A percentile compares a stretch with the other conserved stretches of the same genome.
Conservation (phyloP, 176 grass and related monocot species). For the Hyparrhenia diplandra region DNA sequence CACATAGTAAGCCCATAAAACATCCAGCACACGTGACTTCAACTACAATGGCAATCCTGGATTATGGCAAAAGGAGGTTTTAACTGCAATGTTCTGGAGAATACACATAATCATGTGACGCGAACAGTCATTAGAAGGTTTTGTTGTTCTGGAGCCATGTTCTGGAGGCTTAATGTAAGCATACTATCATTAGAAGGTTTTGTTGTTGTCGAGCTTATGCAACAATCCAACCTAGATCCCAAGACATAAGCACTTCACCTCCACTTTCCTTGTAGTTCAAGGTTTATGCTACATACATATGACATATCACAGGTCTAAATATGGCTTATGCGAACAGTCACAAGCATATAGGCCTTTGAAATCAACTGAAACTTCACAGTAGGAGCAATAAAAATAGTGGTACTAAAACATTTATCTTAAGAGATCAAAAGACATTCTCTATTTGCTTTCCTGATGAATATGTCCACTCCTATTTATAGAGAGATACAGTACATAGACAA, state of each 20-base stretch:
- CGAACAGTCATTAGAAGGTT: too few species aligned
- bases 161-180: neutral
- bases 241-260: neutral
- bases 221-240: conserved; percentile 1
- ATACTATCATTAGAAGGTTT: neutral
- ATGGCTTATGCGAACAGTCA: too few species aligned
- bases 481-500: neutral
- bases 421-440: neutral
- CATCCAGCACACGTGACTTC: conserved; percentile 78
- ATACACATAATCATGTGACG: neutral
- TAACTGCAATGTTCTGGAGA: neutral
- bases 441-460: neutral
- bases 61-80: conserved; percentile 21
- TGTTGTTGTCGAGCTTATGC: neutral
- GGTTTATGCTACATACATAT: neutral
- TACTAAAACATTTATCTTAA: neutral
- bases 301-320: too few species aligned
- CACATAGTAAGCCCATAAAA: conserved; percentile 92
- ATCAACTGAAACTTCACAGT: too few species aligned
- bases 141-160: too few species aligned
- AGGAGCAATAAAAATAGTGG: neutral
- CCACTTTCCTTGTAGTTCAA: neutral
- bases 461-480: neutral
- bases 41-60: conserved; percentile 66
- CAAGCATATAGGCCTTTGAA: neutral